Conservation (phyloP, 805 yeast species). For the Candida schatavii region DNA sequence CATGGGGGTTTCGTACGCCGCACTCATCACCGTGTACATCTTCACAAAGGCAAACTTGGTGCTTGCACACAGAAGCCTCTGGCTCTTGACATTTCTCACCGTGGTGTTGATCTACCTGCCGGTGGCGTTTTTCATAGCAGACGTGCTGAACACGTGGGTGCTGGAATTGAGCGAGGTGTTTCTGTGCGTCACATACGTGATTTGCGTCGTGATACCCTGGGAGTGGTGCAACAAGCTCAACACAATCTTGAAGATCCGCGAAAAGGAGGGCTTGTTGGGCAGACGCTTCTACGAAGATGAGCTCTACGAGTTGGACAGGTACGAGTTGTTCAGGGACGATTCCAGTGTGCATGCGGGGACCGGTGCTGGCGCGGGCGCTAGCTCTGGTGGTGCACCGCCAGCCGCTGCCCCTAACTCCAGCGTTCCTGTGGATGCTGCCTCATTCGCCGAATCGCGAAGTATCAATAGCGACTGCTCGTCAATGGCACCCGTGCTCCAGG, state of each 20-base stretch:
- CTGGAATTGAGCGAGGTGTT: constrained; percentile 70
- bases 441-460: neutral
- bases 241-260: constrained; percentile 53
- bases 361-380: neutral
- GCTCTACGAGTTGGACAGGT: constrained; percentile 37
- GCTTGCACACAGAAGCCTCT: constrained; percentile 43
- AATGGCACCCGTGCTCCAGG: neutral
- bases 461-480: too few relatives aligned
- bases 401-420: neutral
- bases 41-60: constrained; percentile 52
- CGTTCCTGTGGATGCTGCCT: neutral
- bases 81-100: constrained; percentile 57
- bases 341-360: constrained; percentile 8
- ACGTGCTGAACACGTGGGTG: constrained; percentile 74
- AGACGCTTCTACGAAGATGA: constrained; percentile 74
- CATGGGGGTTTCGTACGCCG: constrained; percentile 64
- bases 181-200: constrained; percentile 66
- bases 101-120: constrained; percentile 56
- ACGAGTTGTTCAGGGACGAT: constrained; percentile 39
- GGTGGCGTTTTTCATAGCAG: constrained; percentile 71
- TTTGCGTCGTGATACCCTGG: constrained; percentile 76
- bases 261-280: constrained; percentile 72
- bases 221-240: constrained; percentile 77
- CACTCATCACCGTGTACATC: constrained; percentile 55
- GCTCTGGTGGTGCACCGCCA: neutral